Evolutionary conservation across 306 rosid genomes (phyloP).

Genomic region (Clitoria ternatea): DNA sequence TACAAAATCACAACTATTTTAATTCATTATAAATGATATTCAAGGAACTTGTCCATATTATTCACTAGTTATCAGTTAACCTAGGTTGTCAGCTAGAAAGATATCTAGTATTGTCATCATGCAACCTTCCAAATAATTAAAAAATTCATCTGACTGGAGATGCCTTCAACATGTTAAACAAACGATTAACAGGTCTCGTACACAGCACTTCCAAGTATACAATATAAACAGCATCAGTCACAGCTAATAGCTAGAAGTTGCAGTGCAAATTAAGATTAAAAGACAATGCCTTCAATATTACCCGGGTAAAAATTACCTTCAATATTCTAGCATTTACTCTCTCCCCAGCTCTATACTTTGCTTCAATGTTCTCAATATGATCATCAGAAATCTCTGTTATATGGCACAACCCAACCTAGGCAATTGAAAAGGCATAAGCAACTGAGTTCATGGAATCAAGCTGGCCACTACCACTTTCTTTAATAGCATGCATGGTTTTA

Average conservation of each 20-base stretch:
- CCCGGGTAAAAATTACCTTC: conserved; percentile 49
- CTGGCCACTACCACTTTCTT: neutral
- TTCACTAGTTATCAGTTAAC: neutral
- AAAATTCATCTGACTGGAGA: neutral
- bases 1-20: conserved; percentile 1
- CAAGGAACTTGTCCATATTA: neutral
- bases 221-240: neutral
- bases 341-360: conserved; percentile 66
- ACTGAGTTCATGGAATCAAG: conserved; percentile 11
- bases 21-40: neutral
- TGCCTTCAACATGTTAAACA: neutral
- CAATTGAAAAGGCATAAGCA: conserved; percentile 11
- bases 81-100: neutral
- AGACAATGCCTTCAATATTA: neutral
- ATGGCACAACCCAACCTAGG: conserved; percentile 92
- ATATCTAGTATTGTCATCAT: neutral
- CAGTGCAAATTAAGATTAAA: neutral
- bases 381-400: conserved; percentile 75
- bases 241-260: neutral
- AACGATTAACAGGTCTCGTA: neutral
- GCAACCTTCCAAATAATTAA: neutral
- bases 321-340: conserved; percentile 69
- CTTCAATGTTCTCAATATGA: conserved; percentile 51
- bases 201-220: neutral
- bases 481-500: neutral